Percentiles rank a stretch among this genome's conserved stretches.
Evolutionary conservation across 345 rosid genomes (phyloP).

Genomic region (Acer campestre): DNA sequence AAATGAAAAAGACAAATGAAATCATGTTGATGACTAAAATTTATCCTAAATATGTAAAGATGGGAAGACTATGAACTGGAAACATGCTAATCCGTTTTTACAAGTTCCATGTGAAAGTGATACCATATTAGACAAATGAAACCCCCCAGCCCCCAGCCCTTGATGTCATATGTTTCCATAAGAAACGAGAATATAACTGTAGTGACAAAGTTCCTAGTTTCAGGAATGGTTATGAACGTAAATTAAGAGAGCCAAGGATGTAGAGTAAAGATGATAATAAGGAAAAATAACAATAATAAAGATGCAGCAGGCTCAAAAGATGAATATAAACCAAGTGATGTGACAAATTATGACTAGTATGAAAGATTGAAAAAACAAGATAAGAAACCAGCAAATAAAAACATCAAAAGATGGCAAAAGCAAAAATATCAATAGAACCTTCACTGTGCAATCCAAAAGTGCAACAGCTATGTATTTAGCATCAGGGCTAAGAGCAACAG

Average conservation of each 20-base stretch:
- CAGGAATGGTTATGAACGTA: not conserved
- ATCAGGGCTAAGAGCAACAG: conserved; percentile 86
- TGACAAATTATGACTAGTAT: not conserved
- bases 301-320: not conserved
- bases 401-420: not conserved
- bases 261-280: not conserved
- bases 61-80: not conserved
- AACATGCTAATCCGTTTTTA: not conserved
- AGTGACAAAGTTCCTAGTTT: not conserved
- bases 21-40: not conserved
- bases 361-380: conserved; percentile 4
- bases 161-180: not conserved
- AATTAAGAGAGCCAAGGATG: not conserved
- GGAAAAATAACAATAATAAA: not conserved
- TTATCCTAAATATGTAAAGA: not conserved
- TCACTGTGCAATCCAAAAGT: conserved; percentile 88
- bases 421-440: conserved; percentile 48
- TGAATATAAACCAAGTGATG: not conserved
- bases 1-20: not conserved
- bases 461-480: conserved; percentile 93
- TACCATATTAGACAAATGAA: not conserved
- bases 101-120: not conserved
- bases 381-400: not conserved
- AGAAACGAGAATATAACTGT: not conserved
- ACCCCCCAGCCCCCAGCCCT: not conserved